Evolutionary conservation across 257 asterid species (phyloP).

Genomic region (Nemophila menziesii): DNA sequence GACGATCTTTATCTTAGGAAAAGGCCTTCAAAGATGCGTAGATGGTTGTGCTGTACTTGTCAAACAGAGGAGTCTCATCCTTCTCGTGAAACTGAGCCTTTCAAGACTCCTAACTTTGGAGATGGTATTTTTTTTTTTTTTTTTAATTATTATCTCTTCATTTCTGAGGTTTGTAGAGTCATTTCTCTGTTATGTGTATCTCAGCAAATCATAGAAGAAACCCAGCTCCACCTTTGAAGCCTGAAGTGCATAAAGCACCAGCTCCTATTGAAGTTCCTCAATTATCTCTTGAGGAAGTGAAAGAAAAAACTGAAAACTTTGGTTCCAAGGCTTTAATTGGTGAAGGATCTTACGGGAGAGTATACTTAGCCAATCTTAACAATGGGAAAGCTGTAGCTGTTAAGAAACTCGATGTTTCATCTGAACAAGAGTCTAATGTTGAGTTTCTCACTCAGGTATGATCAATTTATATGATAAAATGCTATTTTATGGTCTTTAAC

Average conservation of each 20-base stretch:
- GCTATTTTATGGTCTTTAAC: background rate
- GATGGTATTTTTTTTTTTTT: conserved; percentile 39
- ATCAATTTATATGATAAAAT: background rate
- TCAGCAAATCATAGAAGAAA: conserved; percentile 55
- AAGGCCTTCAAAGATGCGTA: conserved; percentile 72
- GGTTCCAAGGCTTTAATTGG: conserved; percentile 82
- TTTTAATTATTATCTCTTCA: background rate
- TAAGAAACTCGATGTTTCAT: conserved; percentile 85
- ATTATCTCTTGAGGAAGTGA: conserved; percentile 64
- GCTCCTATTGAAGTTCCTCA: conserved; percentile 81
- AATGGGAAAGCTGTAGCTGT: conserved; percentile 80
- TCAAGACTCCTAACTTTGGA: conserved; percentile 49
- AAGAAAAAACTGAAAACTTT: conserved; percentile 73
- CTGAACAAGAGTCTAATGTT: conserved; percentile 79
- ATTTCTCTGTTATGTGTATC: conserved; percentile 6
- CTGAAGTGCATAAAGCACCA: conserved; percentile 51
- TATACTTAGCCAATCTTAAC: conserved; percentile 54
- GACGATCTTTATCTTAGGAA: conserved; percentile 41
- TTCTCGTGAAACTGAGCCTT: conserved; percentile 51
- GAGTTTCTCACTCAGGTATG: conserved; percentile 87
- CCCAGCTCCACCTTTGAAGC: conserved; percentile 51
- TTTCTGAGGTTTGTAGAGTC: background rate
- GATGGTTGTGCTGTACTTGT: conserved; percentile 80
- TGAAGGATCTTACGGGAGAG: conserved; percentile 92
- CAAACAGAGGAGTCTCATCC: conserved; percentile 60